Base-by-base conservation (phyloP, 1,284 basidiomycete genomes). In the Earliella scabrosa region DNA sequence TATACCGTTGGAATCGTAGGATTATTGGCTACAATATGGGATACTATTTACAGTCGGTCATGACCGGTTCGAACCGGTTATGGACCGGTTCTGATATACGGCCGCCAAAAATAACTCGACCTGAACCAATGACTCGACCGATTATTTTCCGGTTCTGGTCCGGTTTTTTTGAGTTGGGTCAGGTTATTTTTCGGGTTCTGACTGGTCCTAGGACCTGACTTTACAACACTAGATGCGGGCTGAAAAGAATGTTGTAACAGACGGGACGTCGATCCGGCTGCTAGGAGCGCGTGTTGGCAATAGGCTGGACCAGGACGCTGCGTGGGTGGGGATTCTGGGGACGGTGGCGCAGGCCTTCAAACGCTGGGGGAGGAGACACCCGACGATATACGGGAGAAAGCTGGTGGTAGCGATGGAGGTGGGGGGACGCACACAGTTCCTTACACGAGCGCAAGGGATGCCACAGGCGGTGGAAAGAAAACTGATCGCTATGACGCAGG, bases 241-340 rank as follows among this genome's bases (percentile, higher is more conserved):
- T n/a, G 54, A 43, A 10, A 27, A 7, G 24, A 53, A 6, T 2
- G 44, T 68, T 0, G 58, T 63, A 0, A 11, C 44, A 8, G 72
- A 73, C 10, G 66, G 68, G 0, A 59, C 64, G 6, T 31, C 64
- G 0, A 56, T 63, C 0, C 41, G 72, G 1, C 60, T 62, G 3
- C 63, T 75, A 0, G 72, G 74, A 0, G 66, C 67, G 0, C 70
- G 63, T 55, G 38, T 71, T 0, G 70, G 72, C 0, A 70, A 75
- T 45, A 26, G 58, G 0, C 23, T 58, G 0, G 24, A 65, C 23
- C 18, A 57, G 0, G 40, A 32, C 0, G 34, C 39, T 0, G 59
- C 32, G 2, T 34, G 32, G 32, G 2, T 3, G 9, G 13, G 13
- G 9, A 34, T 34, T 10, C 13, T 13, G 32, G 9, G n/a, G 3